Percentiles rank a stretch among this genome's conserved stretches.
Evolutionary conservation across 345 rosid species (phyloP).

Genomic region (Luvunga scandens): DNA sequence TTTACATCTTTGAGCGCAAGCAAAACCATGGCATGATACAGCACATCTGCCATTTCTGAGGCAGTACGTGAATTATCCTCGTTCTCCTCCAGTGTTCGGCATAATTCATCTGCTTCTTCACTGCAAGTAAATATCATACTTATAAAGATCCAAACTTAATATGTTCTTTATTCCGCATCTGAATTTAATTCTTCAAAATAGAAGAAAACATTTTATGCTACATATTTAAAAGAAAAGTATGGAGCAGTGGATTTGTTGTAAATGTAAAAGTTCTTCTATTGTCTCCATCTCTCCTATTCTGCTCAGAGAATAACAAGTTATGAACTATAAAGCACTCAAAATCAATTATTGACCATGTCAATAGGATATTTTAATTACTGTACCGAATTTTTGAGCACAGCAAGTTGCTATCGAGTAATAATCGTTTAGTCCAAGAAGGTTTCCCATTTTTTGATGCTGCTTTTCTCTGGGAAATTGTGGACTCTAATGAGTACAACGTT

Average conservation of each 20-base stretch:
- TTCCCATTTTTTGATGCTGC: constrained; percentile 61
- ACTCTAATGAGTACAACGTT: constrained; percentile 71
- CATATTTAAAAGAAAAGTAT: neutral
- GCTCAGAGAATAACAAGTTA: neutral
- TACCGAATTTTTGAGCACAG: constrained; percentile 15
- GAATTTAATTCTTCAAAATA: neutral
- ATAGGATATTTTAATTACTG: neutral
- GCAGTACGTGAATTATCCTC: constrained; percentile 64
- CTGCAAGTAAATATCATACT: constrained; percentile 23
- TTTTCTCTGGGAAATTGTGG: constrained; percentile 64
- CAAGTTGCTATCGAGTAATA: neutral
- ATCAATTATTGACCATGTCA: neutral
- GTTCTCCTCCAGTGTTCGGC: constrained; percentile 74
- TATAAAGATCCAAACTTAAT: neutral
- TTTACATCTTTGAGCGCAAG: constrained; percentile 53
- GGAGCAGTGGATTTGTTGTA: neutral
- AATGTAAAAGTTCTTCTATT: neutral
- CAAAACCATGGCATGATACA: constrained; percentile 85
- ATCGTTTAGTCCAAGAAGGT: constrained; percentile 74
- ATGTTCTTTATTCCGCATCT: neutral
- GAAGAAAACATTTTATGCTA: neutral
- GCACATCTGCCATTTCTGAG: constrained; percentile 89
- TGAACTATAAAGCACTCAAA: neutral
- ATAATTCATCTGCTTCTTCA: constrained; percentile 93
- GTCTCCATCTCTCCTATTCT: neutral